phyloP scores from a whole-genome alignment of 345 rosid species.

The Orychophragmus violaceus region DNA sequence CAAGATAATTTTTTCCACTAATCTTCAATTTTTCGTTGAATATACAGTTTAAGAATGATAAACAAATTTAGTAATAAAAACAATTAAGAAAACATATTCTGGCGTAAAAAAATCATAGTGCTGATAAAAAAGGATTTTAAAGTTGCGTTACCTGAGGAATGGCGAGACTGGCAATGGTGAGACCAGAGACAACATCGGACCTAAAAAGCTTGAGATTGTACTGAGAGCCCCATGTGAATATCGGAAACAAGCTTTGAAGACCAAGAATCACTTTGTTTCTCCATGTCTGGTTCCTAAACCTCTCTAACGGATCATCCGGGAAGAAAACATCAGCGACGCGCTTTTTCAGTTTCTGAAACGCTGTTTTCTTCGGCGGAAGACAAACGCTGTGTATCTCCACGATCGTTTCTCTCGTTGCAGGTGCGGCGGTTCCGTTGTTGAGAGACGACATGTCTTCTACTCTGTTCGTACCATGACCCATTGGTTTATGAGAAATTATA shows the following conservation, averaged over 20 bases:
- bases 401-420: conserved; percentile 9
- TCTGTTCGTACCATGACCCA: conserved; percentile 34
- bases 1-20: neutral
- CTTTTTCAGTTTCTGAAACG: conserved; percentile 56
- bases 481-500: neutral
- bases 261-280: conserved; percentile 46
- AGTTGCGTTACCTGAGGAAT: conserved; percentile 80
- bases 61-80: neutral
- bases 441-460: conserved; percentile 35
- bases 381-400: conserved; percentile 66
- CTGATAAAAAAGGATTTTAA: neutral
- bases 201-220: conserved; percentile 54
- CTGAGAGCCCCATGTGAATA: conserved; percentile 71
- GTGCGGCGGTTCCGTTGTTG: conserved; percentile 18
- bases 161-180: conserved; percentile 99
- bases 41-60: neutral
- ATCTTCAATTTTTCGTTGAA: neutral
- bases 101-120: neutral
- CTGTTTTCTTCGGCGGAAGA: conserved; percentile 59
- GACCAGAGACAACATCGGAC: conserved; percentile 88
- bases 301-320: conserved; percentile 90
- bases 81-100: neutral
- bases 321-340: conserved; percentile 69
- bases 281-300: conserved; percentile 74
- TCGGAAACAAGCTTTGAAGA: conserved; percentile 71